phyloP scores from a whole-genome alignment of 2,329 filamentous ascomycete genomes.

The Cytospora leucostoma region DNA sequence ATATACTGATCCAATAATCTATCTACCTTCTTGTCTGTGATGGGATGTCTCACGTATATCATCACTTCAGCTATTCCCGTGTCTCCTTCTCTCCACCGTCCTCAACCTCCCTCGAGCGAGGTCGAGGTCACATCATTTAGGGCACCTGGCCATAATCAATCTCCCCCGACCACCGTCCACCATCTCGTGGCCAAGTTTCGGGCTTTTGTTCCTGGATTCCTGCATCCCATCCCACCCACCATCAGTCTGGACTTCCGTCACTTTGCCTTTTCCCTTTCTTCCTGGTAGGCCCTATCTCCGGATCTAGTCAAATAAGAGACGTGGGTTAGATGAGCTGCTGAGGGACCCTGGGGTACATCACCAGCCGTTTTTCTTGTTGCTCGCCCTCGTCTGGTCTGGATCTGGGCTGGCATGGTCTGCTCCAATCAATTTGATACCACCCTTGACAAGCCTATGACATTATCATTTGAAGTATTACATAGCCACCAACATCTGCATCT shows the following conservation, averaged over 20 bases:
- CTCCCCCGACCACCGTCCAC: neutral
- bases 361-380: neutral
- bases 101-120: neutral
- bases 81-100: neutral
- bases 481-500: constrained; percentile 16
- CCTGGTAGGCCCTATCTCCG: neutral
- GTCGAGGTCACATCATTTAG: neutral
- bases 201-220: neutral
- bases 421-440: constrained; percentile 9
- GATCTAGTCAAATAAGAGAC: constrained; percentile 6
- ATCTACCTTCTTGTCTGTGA: neutral
- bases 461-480: constrained; percentile 27
- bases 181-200: neutral
- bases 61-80: neutral
- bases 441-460: constrained; percentile 24
- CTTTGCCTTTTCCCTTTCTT: neutral
- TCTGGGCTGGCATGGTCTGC: constrained; percentile 12
- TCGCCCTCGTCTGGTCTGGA: neutral
- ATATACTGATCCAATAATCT: neutral
- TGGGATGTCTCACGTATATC: neutral
- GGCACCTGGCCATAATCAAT: neutral
- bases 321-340: constrained; percentile 7
- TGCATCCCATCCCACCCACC: neutral
- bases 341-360: constrained; percentile 17
- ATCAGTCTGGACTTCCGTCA: neutral